Conservation (phyloP, 768 basidiomycete genomes). For the Termitomyces heimii region DNA sequence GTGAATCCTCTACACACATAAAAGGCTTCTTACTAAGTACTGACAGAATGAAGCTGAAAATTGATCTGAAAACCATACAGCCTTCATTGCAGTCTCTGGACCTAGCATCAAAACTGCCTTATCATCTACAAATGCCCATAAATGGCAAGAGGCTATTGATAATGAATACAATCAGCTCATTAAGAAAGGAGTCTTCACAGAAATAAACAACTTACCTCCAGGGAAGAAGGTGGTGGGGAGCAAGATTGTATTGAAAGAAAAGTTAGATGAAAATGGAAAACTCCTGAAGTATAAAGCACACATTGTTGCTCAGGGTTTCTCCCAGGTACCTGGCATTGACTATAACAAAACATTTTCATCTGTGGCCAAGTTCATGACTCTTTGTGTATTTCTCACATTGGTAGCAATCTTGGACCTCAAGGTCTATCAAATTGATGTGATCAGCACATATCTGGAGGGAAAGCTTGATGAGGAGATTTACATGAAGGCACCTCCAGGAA, state of each 20-base stretch:
- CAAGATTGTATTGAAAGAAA: not conserved
- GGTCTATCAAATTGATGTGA: too few species aligned
- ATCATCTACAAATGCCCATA: not conserved
- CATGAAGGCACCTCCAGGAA: too few species aligned
- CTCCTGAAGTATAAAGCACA: not conserved
- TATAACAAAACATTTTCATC: not conserved
- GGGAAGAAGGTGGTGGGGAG: not conserved
- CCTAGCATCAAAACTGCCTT: not conserved
- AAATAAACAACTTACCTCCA: not conserved
- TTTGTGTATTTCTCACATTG: not conserved
- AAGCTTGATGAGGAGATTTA: too few species aligned
- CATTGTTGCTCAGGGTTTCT: too few species aligned
- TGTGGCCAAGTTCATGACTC: not conserved
- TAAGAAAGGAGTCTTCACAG: not conserved
- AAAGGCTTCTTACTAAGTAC: too few species aligned
- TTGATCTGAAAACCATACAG: not conserved
- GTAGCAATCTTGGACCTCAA: too few species aligned
- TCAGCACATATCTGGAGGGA: too few species aligned
- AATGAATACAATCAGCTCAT: not conserved
- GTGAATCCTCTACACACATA: too few species aligned
- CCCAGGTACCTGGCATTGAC: not conserved
- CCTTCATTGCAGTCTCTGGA: not conserved
- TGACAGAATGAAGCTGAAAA: too few species aligned
- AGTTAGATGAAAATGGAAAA: not conserved
- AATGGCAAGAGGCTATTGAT: too few species aligned